Conservation (phyloP, 73 alveolate genomes). For the Paramecium tetraurelia region DNA sequence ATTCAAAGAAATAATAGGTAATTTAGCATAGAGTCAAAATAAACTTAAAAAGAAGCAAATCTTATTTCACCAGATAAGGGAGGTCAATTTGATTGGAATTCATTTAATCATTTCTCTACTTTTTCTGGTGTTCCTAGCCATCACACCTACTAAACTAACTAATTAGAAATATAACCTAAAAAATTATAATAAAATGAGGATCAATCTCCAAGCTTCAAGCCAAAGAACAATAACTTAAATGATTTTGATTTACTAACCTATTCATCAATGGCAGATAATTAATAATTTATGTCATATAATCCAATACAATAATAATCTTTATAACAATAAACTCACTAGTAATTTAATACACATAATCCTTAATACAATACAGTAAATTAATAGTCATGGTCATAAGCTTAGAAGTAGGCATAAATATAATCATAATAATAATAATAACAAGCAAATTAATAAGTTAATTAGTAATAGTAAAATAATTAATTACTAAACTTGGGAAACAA, state of each 20-base stretch:
- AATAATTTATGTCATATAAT: background rate
- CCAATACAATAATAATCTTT: background rate
- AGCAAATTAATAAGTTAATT: background rate
- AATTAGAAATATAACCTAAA: background rate
- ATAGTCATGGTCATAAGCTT: background rate
- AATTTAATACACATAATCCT: background rate
- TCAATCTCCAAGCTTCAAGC: background rate
- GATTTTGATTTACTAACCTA: background rate
- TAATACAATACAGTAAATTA: background rate
- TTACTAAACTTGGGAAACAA: background rate
- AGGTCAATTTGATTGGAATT: background rate
- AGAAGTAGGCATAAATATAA: background rate
- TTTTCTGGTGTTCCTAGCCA: background rate
- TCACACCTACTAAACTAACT: background rate
- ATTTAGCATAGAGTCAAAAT: background rate
- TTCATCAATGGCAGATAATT: background rate
- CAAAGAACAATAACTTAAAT: background rate
- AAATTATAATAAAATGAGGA: background rate
- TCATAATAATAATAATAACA: background rate
- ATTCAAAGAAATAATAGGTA: background rate
- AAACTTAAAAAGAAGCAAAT: background rate
- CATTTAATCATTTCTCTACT: background rate
- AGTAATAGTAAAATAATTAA: background rate
- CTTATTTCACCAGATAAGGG: conserved; percentile 8
- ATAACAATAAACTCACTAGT: background rate